Base-by-base conservation (phyloP, 805 yeast species). In the Candida endomychidarum region DNA sequence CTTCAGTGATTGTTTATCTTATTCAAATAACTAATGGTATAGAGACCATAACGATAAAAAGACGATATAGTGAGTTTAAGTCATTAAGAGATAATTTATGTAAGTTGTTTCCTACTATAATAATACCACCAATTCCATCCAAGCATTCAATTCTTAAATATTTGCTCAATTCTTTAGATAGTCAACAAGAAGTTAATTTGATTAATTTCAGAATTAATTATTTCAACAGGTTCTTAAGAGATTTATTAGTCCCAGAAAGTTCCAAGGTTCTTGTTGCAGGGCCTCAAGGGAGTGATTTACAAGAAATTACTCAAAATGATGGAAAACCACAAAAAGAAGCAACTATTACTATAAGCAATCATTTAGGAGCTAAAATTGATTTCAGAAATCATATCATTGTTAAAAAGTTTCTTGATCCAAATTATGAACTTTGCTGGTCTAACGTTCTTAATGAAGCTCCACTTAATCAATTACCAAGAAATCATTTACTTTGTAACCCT, bases 181-280 rank as follows among this genome's bases (percentile, higher is more conserved):
- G 53, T 40, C 43, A 62, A 36, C 58, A 62, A 34, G 73, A 68
- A 43, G 40, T 58, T 6, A 50, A 53, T 33, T 59, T 69, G 33
- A 71, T 77, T n/a, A 75, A 74, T 44, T 64, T 72, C 53, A 63
- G 83, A 38, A 70, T 65, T 27, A 56, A 81, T 36, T 57, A 69
- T 37, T 64, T 78, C 42, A 62, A 62, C 37, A 60, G 60, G 40
- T 77, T 77, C 41, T 55, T 78, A 29, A 53, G 58, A 17, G 72
- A 68, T 39, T 49, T 77, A 24, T 8, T 32, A 21, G 7, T 22
- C 4, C 35, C 35, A 18, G 16, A 27, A 5, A 20, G 22, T 20
- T 6, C 10, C 14, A 27, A 6, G 10, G 19, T 27, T 27, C 5
- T 6, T 24, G 11, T 5, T 28, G 16, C 6, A 28, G 11, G 5